Evolutionary conservation across 2,329 filamentous ascomycete genomes (phyloP).

Genomic region (Lomentospora prolificans): DNA sequence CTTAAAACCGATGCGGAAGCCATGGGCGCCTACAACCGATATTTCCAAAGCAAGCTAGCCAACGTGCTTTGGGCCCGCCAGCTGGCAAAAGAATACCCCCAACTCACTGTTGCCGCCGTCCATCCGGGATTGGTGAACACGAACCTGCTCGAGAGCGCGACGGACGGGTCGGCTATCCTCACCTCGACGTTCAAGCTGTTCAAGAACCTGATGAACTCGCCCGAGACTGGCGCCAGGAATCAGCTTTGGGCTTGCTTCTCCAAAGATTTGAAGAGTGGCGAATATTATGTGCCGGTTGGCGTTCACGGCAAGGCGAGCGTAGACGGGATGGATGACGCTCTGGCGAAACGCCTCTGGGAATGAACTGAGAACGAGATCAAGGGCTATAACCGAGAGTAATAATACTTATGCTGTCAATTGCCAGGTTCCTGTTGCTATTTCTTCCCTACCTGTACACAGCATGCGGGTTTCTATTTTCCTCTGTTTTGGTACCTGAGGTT

Average conservation of each 20-base stretch:
- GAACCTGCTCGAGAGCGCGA: slow-evolving; percentile 15
- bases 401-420: too few species aligned
- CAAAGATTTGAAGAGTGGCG: slow-evolving; percentile 17
- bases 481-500: too few species aligned
- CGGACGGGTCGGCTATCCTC: neutral
- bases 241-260: slow-evolving; percentile 27
- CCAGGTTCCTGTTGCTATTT: too few species aligned
- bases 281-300: slow-evolving; percentile 24
- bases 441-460: too few species aligned
- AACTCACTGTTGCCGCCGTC: slow-evolving; percentile 16
- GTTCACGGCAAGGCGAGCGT: slow-evolving; percentile 12
- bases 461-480: too few species aligned
- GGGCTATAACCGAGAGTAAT: too few species aligned
- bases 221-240: slow-evolving; percentile 20
- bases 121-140: slow-evolving; percentile 21
- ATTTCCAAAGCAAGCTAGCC: slow-evolving; percentile 22
- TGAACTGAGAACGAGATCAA: slow-evolving; percentile 20
- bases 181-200: neutral
- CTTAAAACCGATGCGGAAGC: slow-evolving; percentile 16
- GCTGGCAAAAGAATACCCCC: slow-evolving; percentile 16
- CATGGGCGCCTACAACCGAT: slow-evolving; percentile 16
- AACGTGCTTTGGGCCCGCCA: slow-evolving; percentile 20
- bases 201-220: neutral
- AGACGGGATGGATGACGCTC: slow-evolving; percentile 13
- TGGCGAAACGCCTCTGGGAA: slow-evolving; percentile 19